Base-by-base conservation (phyloP, 108 stramenopile genomes). In the Epithemia pelagica region DNA sequence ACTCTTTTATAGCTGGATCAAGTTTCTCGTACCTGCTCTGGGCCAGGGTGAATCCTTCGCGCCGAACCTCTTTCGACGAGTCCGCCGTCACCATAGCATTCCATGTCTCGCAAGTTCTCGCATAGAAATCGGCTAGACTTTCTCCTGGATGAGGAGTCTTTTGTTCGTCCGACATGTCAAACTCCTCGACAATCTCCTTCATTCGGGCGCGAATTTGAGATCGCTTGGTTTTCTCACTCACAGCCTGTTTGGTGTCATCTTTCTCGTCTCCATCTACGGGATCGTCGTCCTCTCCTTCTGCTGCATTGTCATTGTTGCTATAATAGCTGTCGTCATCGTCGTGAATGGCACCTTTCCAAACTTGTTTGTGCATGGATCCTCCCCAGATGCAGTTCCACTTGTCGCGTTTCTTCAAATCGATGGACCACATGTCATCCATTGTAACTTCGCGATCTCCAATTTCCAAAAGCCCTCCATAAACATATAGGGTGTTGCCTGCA, bases 381-480 rank as follows among this genome's bases (percentile, higher is more conserved):
- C 74, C 76, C 76, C 81, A 92, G 28, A 92, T 66, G 52, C 94
- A 95, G 28, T 83, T 79, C 94, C 94, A 95, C 54, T 79, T 66
- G 22, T 91, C 85, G 59, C 90, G 78, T 65, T 92, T 92, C 25
- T 80, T 78, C 60, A 95, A 59, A 67, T 95, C 94, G 30, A 95
- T 66, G 21, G 82, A 68, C 94, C 94, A 95, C 29, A 86, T 77
- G 65, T 95, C 94, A 73, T 95, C 94, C 51, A 95, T 69, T 28
- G 94, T 95, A 30, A 95, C 83, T 68, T 95, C 94, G 53, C 94
- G 70, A 70, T 95, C 91, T 28, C 94, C 94, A 25, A 95, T 86
- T 68, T 95, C 94, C n/a, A 95, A 66, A 54, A 95, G 75, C 7
- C 94, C 94, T 58, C 88, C 88, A 59, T 77, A 81, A 37, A 94